Evolutionary conservation across 148 eudicot genomes (phyloP), one percentile per base, ranked within the genome.

Genomic region (Nepenthes gracilis): DNA sequence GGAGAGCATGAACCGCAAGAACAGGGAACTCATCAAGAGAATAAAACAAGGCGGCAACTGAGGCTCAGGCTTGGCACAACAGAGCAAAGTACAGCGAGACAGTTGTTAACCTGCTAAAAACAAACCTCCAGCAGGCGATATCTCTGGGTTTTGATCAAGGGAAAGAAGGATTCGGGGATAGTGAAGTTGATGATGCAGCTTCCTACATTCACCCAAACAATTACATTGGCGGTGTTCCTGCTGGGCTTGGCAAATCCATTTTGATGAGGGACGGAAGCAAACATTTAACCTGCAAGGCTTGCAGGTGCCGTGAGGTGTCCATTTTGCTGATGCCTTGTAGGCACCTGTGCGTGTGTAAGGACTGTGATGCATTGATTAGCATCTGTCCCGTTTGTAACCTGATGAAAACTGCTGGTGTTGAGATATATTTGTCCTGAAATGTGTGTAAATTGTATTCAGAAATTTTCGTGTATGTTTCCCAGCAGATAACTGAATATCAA

Each of bases 41-140:
- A 76, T 87, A 74, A 90, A 83, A 68, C 91, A 90, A 90, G 55
- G 85, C 73, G 62, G 88, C 87, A 37, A 66, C 73, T 0, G 97
- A 90, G 63, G 87, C 95, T 52, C 95, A 87, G 58, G 82, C 75
- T 43, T 90, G 95, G 97, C 87, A 84, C 61, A 68, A 79, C 65
- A 67, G 83, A 70, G 97, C 97, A 10, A 84, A 87, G 67, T 87
- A 87, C 89, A 90, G 85, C 2, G 95, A 90, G 74, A 83, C 97
- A 1, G 73, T 87, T 40, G 85, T 83, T 6, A 81, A 81, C 36
- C 62, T 83, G 55, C 76, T 90, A 34, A 84, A 79, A 58, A 75
- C 74, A 64, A 90, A 90, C 60, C 91, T 90, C 59, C 87, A 87
- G 62, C 92, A 78, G 43, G 91, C 86, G 3, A 69, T 84, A 45